A percentile compares a stretch with the other conserved stretches of the same genome.
Evolutionary conservation across 2,329 filamentous ascomycete species (phyloP).

Genomic region (Apiospora rasikravindrae): DNA sequence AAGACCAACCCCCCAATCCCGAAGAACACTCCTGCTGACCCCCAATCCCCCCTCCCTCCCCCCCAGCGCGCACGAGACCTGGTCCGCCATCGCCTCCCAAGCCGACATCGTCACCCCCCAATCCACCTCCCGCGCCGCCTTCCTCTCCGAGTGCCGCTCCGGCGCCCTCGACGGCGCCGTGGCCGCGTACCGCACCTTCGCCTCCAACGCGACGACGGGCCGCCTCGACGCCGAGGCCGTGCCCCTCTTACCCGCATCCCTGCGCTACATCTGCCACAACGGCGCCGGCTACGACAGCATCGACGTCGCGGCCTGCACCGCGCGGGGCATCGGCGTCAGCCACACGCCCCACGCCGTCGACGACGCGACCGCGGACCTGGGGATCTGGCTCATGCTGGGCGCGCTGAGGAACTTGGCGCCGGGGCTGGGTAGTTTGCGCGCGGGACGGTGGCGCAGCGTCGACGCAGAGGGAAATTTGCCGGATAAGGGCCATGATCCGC

Average conservation of each 20-base stretch:
- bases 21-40: background rate
- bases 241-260: slow-evolving; percentile 54
- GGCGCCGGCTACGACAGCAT: slow-evolving; percentile 87
- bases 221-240: slow-evolving; percentile 74
- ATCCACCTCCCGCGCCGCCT: slow-evolving; percentile 67
- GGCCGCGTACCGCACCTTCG: slow-evolving; percentile 74
- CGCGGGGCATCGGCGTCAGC: slow-evolving; percentile 70
- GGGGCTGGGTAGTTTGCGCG: slow-evolving; percentile 68
- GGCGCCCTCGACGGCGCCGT: slow-evolving; percentile 70
- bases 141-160: slow-evolving; percentile 69
- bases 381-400: slow-evolving; percentile 81
- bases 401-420: slow-evolving; percentile 76
- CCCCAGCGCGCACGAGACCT: slow-evolving; percentile 67
- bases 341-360: slow-evolving; percentile 84
- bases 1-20: no score
- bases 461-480: slow-evolving; percentile 46
- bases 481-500: slow-evolving; percentile 74
- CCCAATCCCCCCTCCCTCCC: background rate
- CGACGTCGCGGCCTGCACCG: slow-evolving; percentile 73
- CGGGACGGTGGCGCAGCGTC: slow-evolving; percentile 70
- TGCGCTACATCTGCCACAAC: slow-evolving; percentile 66
- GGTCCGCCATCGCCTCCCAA: slow-evolving; percentile 63
- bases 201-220: slow-evolving; percentile 63
- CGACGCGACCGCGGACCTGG: slow-evolving; percentile 82
- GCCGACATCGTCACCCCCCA: slow-evolving; percentile 69